These are phyloP conservation scores for Annulohypoxylon moriforme DNA, from an alignment of 495 filamentous ascomycete species.

Conservation along the genomic window DNA sequence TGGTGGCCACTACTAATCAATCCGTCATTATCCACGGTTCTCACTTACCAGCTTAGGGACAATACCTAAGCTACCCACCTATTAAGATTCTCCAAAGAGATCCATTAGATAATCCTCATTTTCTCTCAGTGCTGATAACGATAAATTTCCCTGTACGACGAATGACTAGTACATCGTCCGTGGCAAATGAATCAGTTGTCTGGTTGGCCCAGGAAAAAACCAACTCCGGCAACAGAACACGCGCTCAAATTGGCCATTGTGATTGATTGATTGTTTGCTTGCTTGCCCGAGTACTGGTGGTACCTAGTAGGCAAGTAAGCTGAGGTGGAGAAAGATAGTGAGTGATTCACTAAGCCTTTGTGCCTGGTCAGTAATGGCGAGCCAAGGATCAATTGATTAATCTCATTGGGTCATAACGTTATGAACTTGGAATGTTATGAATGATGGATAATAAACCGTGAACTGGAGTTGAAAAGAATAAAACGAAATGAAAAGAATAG, in stretches of 20 bases:
- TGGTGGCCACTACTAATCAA: neutral
- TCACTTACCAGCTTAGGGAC: neutral
- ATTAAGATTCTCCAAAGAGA: constrained; percentile 1
- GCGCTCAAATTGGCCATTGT: constrained; percentile 32
- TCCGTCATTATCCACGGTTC: neutral
- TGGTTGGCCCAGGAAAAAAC: constrained; percentile 15
- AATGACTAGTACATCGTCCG: neutral
- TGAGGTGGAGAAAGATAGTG: constrained; percentile 14
- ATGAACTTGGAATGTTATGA: neutral
- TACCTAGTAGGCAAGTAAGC: constrained; percentile 15
- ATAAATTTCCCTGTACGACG: constrained; percentile 1
- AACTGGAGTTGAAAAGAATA: neutral
- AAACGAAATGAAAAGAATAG: neutral
- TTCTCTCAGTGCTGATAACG: constrained; percentile 4
- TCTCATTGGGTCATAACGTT: constrained; percentile 5
- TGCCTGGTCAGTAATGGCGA: neutral
- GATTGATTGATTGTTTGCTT: constrained; percentile 12
- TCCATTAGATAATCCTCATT: neutral
- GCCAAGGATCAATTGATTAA: neutral
- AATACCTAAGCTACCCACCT: constrained; percentile 18
- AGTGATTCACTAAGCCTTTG: constrained; percentile 9
- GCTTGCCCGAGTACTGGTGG: neutral
- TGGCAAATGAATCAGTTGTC: constrained; percentile 25
- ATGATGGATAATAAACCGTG: neutral
- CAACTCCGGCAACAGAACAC: constrained; percentile 34